Conservation (phyloP, 2,329 filamentous ascomycete genomes). For the Diplodia mutila region DNA sequence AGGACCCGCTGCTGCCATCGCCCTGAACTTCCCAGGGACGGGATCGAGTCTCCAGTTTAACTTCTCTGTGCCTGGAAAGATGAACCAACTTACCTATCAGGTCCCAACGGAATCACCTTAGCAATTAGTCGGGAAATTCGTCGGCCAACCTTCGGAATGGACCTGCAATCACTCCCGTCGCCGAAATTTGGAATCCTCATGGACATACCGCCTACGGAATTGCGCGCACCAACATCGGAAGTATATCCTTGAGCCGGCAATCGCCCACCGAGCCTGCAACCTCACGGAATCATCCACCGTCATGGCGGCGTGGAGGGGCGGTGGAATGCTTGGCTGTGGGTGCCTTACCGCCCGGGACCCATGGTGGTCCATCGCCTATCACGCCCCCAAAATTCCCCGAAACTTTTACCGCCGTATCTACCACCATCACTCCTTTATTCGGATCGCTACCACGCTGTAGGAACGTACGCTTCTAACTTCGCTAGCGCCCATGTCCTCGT, state of each 20-base stretch:
- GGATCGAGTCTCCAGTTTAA: too few relatives aligned
- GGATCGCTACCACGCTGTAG: too few relatives aligned
- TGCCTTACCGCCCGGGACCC: conserved; percentile 11
- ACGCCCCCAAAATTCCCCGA: not conserved
- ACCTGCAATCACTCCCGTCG: not conserved
- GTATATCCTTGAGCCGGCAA: not conserved
- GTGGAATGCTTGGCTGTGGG: conserved; percentile 11
- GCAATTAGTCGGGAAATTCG: not conserved
- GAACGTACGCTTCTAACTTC: not conserved
- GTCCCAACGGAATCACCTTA: not conserved
- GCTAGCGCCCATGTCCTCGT: not conserved
- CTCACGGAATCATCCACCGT: not conserved
- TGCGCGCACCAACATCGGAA: not conserved
- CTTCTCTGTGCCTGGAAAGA: too few relatives aligned
- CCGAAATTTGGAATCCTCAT: not conserved
- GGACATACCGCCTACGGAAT: not conserved
- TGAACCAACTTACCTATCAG: not conserved
- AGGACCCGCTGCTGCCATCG: not conserved
- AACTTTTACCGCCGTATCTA: not conserved
- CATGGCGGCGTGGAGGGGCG: not conserved
- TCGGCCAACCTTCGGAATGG: not conserved
- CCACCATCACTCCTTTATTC: not conserved
- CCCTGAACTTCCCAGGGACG: not conserved
- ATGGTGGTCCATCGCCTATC: not conserved
- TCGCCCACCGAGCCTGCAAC: not conserved